Percentiles rank a stretch among this genome's conserved stretches.
These are phyloP conservation scores for Hymenoscyphus scutula DNA, from an alignment of 2,329 filamentous ascomycete species.

Conservation along the genomic window DNA sequence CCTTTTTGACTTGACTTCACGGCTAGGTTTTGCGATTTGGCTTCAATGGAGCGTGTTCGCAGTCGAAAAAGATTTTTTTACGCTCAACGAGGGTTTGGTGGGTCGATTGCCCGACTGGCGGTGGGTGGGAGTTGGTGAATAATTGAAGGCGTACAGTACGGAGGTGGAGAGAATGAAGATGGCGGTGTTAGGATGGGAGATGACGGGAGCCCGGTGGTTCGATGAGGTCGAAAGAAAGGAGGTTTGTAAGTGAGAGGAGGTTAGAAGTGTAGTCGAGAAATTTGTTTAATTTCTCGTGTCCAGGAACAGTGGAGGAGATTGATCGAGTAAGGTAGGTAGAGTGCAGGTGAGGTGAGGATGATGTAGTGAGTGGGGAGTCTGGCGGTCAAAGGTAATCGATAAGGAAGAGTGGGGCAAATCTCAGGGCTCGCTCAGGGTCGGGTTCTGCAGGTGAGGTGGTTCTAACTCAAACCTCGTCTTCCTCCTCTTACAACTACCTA, in stretches of 20 bases:
- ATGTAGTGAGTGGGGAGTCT: constrained; percentile 2
- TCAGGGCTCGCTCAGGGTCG: too few relatives aligned
- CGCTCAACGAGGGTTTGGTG: not conserved
- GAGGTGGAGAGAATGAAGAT: not conserved
- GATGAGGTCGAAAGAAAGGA: not conserved
- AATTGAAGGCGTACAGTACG: not conserved
- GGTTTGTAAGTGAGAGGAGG: too few relatives aligned
- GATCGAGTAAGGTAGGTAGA: too few relatives aligned
- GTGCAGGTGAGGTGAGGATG: too few relatives aligned
- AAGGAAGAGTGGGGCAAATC: not conserved
- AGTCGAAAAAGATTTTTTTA: not conserved
- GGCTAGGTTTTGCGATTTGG: not conserved
- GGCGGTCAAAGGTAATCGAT: not conserved
- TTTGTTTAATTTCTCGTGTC: not conserved
- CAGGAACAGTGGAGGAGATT: too few relatives aligned
- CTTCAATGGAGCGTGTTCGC: not conserved
- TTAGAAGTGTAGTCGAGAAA: not conserved
- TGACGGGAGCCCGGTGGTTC: not conserved
- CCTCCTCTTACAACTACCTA: too few relatives aligned
- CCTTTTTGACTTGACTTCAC: not conserved
- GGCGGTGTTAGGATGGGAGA: not conserved
- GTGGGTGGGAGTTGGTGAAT: not conserved
- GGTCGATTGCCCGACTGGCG: not conserved
- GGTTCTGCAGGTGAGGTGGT: too few relatives aligned
- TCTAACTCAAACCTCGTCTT: too few relatives aligned